phyloP scores from a whole-genome alignment of 2,329 filamentous ascomycete genomes.

The Trichophyton rubrum region DNA sequence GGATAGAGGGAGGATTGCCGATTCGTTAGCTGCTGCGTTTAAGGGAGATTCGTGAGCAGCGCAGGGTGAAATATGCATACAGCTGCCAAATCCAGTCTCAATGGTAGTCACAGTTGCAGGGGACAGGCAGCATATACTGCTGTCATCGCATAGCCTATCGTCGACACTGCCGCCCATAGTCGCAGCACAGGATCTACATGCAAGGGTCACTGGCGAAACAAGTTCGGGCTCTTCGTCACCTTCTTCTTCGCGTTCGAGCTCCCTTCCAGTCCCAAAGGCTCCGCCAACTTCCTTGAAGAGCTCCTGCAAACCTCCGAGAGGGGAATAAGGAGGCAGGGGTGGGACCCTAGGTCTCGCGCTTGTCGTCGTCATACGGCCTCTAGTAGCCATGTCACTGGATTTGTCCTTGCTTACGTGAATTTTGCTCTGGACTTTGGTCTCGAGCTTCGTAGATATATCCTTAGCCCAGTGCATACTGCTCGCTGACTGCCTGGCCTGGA shows the following conservation, averaged over 20 bases:
- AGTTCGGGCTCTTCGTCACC: background rate
- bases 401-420: background rate
- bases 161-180: background rate
- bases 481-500: background rate
- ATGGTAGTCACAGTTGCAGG: background rate
- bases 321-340: background rate
- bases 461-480: background rate
- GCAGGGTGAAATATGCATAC: background rate
- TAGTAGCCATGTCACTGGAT: background rate
- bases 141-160: background rate
- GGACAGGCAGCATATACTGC: background rate
- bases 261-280: background rate
- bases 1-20: background rate
- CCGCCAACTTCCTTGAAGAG: background rate
- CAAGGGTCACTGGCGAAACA: background rate
- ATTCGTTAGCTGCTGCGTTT: background rate
- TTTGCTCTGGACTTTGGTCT: background rate
- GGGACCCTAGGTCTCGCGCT: background rate
- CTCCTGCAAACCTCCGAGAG: background rate
- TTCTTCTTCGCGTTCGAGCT: background rate
- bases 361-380: background rate
- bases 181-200: background rate
- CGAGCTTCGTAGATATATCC: background rate
- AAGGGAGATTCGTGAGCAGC: background rate
- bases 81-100: background rate